Evolutionary conservation across 2,329 filamentous ascomycete genomes (phyloP).

Genomic region (Alternaria brassicicola): DNA sequence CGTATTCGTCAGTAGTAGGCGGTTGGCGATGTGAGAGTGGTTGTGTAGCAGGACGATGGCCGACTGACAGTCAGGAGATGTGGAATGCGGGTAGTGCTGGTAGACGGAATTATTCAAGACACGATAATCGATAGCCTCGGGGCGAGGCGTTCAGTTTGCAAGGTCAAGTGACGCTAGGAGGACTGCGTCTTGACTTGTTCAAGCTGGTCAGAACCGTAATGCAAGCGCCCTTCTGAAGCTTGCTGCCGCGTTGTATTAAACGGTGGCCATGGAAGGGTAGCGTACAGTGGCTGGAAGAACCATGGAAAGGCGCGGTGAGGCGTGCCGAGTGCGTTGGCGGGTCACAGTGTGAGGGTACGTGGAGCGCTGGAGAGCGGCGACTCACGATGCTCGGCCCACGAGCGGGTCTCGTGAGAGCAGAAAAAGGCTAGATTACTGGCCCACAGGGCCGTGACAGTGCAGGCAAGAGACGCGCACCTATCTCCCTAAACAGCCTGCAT

Average conservation of each 20-base stretch:
- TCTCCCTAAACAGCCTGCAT: conserved; percentile 12
- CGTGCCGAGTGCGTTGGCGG: conserved; percentile 25
- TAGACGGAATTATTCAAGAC: conserved; percentile 17
- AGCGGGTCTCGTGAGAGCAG: conserved; percentile 42
- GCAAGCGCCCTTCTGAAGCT: conserved; percentile 31
- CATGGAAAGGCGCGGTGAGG: conserved; percentile 19
- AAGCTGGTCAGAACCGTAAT: conserved; percentile 27
- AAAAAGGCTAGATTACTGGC: conserved; percentile 36
- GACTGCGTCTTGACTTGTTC: conserved; percentile 30
- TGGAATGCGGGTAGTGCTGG: conserved; percentile 10
- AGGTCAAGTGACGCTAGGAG: conserved; percentile 40
- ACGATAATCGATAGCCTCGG: conserved; percentile 14
- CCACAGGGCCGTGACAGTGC: conserved; percentile 34
- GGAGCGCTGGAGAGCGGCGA: conserved; percentile 28
- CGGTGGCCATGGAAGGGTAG: conserved; percentile 27
- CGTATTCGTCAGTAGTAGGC: conserved; percentile 1
- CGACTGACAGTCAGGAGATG: conserved; percentile 14
- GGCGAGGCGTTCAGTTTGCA: conserved; percentile 21
- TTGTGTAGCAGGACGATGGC: conserved; percentile 11
- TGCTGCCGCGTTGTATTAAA: conserved; percentile 25
- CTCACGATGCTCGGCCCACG: conserved; percentile 28
- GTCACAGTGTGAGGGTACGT: conserved; percentile 28
- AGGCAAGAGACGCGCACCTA: conserved; percentile 17
- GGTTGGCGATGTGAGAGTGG: conserved; percentile 6
- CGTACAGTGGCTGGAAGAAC: conserved; percentile 22